Percentiles rank a stretch among this genome's conserved stretches.
Evolutionary conservation across 305 asterid species (phyloP).

Genomic region (Fraxinus paxiana): DNA sequence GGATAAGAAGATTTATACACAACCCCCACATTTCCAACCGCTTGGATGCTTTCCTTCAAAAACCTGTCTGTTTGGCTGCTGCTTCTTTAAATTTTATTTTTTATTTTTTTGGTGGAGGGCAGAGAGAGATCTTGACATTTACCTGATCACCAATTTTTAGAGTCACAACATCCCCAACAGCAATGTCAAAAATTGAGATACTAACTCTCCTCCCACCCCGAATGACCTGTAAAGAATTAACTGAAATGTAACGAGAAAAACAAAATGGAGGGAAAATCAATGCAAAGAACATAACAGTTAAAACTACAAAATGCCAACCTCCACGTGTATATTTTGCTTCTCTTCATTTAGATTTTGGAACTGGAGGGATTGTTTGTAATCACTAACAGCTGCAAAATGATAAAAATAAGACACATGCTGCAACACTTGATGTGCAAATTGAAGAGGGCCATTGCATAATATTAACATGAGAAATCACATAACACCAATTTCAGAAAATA

Average conservation of each 20-base stretch:
- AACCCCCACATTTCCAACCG: not conserved
- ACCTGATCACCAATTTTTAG: constrained; percentile 99
- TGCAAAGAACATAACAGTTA: constrained; percentile 3
- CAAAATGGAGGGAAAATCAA: not conserved
- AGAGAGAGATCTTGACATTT: constrained; percentile 11
- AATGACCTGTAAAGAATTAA: constrained; percentile 55
- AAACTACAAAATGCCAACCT: constrained; percentile 41
- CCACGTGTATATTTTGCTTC: constrained; percentile 92
- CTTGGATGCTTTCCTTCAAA: not conserved
- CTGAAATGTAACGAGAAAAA: constrained; percentile 18
- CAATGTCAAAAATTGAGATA: constrained; percentile 84
- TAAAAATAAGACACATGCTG: constrained; percentile 11
- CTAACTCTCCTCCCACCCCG: constrained; percentile 73
- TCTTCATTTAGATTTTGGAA: constrained; percentile 93
- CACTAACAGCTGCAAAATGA: constrained; percentile 72
- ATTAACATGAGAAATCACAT: not conserved
- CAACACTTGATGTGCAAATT: constrained; percentile 12
- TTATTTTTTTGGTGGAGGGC: not conserved
- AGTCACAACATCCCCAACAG: constrained; percentile 88
- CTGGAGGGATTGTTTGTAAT: constrained; percentile 92
- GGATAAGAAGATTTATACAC: constrained; percentile 10
- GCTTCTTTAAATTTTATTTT: not conserved
- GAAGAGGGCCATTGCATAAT: not conserved
- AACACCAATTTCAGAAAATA: not conserved
- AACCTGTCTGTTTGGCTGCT: not conserved